These are phyloP conservation scores for Vitis cinerea DNA, from an alignment of 164 flowering plant species.

Conservation along the genomic window DNA sequence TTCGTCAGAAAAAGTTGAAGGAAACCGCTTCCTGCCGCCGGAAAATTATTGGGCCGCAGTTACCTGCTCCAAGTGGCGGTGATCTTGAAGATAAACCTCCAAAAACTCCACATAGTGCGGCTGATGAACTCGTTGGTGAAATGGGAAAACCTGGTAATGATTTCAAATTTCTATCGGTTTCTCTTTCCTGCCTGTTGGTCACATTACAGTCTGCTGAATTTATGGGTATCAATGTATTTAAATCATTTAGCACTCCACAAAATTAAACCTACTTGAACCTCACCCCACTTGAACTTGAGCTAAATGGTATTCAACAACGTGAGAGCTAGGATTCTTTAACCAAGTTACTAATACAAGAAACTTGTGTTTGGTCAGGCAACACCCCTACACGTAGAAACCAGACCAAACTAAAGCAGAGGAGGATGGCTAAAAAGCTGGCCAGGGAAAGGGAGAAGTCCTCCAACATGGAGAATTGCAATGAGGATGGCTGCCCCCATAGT, in stretches of 20 bases:
- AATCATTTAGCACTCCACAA: too few species aligned
- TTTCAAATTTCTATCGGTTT: not conserved
- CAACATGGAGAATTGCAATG: not conserved
- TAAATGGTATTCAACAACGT: too few species aligned
- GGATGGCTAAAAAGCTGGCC: slow-evolving; percentile 37
- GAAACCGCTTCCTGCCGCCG: slow-evolving; percentile 38
- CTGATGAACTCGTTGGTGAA: not conserved
- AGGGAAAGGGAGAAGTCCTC: slow-evolving; percentile 5
- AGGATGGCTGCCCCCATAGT: not conserved
- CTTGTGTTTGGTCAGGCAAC: slow-evolving; percentile 13
- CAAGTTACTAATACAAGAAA: too few species aligned
- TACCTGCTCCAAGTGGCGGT: slow-evolving; percentile 22
- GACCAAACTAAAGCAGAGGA: slow-evolving; percentile 38
- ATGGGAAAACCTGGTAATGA: slow-evolving; percentile 20
- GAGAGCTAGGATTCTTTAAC: too few species aligned
- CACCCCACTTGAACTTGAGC: too few species aligned
- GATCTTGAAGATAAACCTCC: slow-evolving; percentile 5
- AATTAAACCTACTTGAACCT: too few species aligned
- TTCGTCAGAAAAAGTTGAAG: slow-evolving; percentile 49
- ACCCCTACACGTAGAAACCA: slow-evolving; percentile 3
- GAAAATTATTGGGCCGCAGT: slow-evolving; percentile 48
- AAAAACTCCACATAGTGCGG: slow-evolving; percentile 34
- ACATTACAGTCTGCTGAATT: too few species aligned
- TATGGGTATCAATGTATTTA: too few species aligned
- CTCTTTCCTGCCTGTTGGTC: too few species aligned